Conservation (phyloP, 2,329 filamentous ascomycete genomes). For the Arthroderma uncinatum region DNA sequence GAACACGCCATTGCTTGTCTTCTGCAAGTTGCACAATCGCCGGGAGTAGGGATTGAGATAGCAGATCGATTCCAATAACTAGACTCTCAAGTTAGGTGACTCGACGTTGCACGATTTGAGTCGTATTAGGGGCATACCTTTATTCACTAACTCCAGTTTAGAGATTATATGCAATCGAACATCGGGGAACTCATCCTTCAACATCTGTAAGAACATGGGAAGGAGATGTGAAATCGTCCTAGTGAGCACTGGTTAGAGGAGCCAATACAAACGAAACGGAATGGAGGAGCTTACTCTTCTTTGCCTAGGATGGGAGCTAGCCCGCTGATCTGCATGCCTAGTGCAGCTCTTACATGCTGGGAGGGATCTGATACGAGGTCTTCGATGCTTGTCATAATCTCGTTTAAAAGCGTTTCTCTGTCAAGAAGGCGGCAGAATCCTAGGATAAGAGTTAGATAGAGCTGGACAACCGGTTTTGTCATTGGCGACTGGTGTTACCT, state of each 20-base stretch:
- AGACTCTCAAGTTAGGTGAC: constrained; percentile 13
- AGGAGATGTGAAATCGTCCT: constrained; percentile 93
- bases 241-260: constrained; percentile 15
- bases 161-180: constrained; percentile 98
- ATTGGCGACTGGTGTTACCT: constrained; percentile 36
- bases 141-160: constrained; percentile 97
- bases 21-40: constrained; percentile 96
- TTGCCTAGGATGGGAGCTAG: constrained; percentile 94
- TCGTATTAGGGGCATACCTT: constrained; percentile 48
- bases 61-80: constrained; percentile 96
- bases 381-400: constrained; percentile 94
- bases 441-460: constrained; percentile 25
- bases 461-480: background rate
- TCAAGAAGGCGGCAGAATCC: constrained; percentile 91
- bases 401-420: constrained; percentile 74
- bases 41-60: constrained; percentile 91
- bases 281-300: constrained; percentile 60
- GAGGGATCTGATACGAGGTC: constrained; percentile 92
- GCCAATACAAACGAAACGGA: background rate
- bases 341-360: constrained; percentile 88
- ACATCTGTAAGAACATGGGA: constrained; percentile 98
- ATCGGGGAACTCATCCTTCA: constrained; percentile 98
- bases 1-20: constrained; percentile 98
- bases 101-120: background rate
- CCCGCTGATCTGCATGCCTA: constrained; percentile 94